Evolutionary conservation across 2,329 filamentous ascomycete species (phyloP).

Genomic region (Lecanicillium sp.): DNA sequence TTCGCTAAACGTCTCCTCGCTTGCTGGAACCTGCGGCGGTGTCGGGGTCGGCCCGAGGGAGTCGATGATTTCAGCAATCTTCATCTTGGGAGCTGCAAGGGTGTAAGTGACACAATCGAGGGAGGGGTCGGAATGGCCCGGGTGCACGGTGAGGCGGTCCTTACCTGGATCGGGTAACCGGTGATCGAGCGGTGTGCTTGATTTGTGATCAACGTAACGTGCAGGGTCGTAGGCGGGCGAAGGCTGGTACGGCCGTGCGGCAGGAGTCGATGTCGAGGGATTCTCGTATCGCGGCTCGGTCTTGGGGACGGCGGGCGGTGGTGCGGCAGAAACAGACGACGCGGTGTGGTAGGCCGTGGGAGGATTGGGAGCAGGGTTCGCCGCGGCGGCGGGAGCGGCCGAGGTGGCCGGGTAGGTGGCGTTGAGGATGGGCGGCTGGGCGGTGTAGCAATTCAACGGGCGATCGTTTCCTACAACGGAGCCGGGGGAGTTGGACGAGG

Average conservation of each 20-base stretch:
- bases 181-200: neutral
- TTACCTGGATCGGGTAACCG: slow-evolving; percentile 1
- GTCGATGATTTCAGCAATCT: slow-evolving; percentile 66
- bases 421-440: slow-evolving; percentile 38
- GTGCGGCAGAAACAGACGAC: slow-evolving; percentile 27
- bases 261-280: neutral
- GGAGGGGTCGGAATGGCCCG: slow-evolving; percentile 21
- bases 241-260: slow-evolving; percentile 4
- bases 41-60: slow-evolving; percentile 55
- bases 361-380: slow-evolving; percentile 20
- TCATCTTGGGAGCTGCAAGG: slow-evolving; percentile 56
- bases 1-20: slow-evolving; percentile 53
- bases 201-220: neutral
- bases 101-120: slow-evolving; percentile 14
- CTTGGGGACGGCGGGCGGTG: slow-evolving; percentile 28
- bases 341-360: slow-evolving; percentile 30
- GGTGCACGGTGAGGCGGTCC: too few relatives aligned
- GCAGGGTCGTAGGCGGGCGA: slow-evolving; percentile 4
- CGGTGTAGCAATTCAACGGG: slow-evolving; percentile 38
- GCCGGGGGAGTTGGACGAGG: slow-evolving; percentile 18
- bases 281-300: slow-evolving; percentile 44
- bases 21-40: slow-evolving; percentile 45
- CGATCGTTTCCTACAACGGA: slow-evolving; percentile 20
- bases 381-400: slow-evolving; percentile 27
- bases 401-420: slow-evolving; percentile 33